Base-by-base conservation (phyloP, 2,329 filamentous ascomycete species). In the Alternaria viburni region DNA sequence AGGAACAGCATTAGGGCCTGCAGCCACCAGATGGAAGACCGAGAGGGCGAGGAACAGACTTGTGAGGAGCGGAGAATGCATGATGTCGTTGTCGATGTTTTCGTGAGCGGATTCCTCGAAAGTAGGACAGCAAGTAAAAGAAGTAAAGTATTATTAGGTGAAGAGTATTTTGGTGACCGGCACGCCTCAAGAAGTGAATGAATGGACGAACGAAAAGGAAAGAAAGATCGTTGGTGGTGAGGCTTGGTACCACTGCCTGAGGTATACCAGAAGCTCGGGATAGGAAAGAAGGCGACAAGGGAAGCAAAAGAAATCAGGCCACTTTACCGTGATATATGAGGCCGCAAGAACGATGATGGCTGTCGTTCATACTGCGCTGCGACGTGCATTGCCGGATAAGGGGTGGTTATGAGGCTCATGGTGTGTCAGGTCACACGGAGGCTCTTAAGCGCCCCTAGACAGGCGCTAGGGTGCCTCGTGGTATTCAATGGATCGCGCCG, bases 251-350 rank as follows among this genome's bases (percentile, higher is more conserved):
- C 54, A 52, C 56, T 66, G 68, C 67, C 71, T 67, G 51, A 73
- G 71, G 71, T 69, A 61, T 62, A 69, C 62, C 59, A 66, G 62
- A 68, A 61, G 51, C 21, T 55, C n/a, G 52, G 49, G 56, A 59
- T 57, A 25, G 44, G 65, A 69, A 51, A 55, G 68, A 41, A 66
- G 67, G 61, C 69, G 61, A 68, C 69, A 70, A 69, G 65, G 65
- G 52, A 62, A 68, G 54, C 49, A 30, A 56, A 59, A 57, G 65
- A 72, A 70, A 74, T 74, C 74, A 77, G 74, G 74, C 73, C 74
- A 77, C 70, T 67, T 68, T 56, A 54, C 51, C 61, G 69, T 67
- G 68, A 69, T 74, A 72, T 77, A 76, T 74, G 70, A 74, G 67
- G 64, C 65, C 66, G 61, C 64, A 61, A 62, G 54, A 57, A 54